Base-by-base conservation (phyloP, 352 stramenopile genomes). In the Phytopythium montanum region DNA sequence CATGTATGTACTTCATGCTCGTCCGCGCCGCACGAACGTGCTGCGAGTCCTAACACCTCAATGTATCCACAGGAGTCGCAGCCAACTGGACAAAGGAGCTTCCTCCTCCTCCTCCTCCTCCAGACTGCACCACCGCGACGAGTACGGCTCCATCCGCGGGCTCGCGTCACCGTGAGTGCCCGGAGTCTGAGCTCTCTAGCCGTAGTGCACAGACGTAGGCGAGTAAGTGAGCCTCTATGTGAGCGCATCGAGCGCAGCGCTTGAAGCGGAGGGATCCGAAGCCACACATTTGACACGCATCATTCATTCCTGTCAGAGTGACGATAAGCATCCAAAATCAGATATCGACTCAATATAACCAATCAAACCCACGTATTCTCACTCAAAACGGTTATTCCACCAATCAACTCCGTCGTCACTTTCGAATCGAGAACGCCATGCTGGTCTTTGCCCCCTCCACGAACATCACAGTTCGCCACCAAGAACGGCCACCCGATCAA, bases 131-230 rank as follows among this genome's bases (percentile, higher is more conserved):
- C 52, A 62, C 31, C 56, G 70, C 31, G 64, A 68, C 39, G 65
- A 75, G 18, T 73, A 75, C 46, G 68, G 68, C 26, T 70, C 65
- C 14, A 68, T 75, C 59, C 49, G 46, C 19, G 14, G 59, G 3
- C 42, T 70, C 25, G 39, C 60, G 23, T 55, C 64, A 13, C 54
- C 68, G 3, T 73, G 53, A 62, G 21, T 14, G 21, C 12, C 39
- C 10, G 48, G 7, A 0, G 0, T 29, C 2, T 19, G 16, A 19
- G 8, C 19, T 26, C 33, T 38, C 6, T 14, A 38, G 8, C 33
- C n/a, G n/a, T n/a, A n/a, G n/a, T n/a, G n/a, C n/a, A n/a, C n/a
- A n/a, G n/a, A n/a, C n/a, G n/a, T n/a, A n/a, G n/a, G n/a, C n/a
- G n/a, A 38, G 33, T 14, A 38, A 38, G 8, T 38, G 33, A 8